Conservation (phyloP, 371 early-diverging fungal species). For the Ordospora colligata region DNA sequence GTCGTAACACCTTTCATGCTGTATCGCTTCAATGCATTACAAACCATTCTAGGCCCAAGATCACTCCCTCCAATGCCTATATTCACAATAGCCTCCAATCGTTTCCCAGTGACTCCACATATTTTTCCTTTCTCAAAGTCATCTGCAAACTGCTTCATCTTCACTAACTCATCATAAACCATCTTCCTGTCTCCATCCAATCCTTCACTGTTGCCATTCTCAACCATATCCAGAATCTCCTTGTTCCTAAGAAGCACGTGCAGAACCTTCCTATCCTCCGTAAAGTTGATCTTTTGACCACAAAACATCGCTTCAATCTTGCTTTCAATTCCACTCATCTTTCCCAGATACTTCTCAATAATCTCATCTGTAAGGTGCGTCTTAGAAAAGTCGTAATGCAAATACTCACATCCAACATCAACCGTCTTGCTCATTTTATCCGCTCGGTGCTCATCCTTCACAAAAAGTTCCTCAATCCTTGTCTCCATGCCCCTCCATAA, state of each 20-base stretch:
- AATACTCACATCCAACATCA: slow-evolving; percentile 25
- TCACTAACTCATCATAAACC: slow-evolving; percentile 78
- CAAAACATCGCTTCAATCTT: slow-evolving; percentile 71
- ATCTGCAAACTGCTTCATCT: slow-evolving; percentile 75
- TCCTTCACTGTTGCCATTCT: slow-evolving; percentile 24
- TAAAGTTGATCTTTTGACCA: slow-evolving; percentile 89
- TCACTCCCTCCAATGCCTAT: slow-evolving; percentile 99
- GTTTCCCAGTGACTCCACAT: slow-evolving; percentile 83
- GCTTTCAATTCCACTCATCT: slow-evolving; percentile 20
- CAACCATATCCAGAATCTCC: slow-evolving; percentile 68
- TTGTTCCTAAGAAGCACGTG: slow-evolving; percentile 84
- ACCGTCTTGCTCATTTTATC: slow-evolving; percentile 22
- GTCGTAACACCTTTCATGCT: slow-evolving; percentile 66
- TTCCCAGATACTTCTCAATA: not conserved
- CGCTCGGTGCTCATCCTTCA: slow-evolving; percentile 35
- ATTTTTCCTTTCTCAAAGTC: slow-evolving; percentile 74
- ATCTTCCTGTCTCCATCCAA: slow-evolving; percentile 14
- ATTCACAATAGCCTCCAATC: slow-evolving; percentile 84
- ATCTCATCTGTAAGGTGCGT: slow-evolving; percentile 51
- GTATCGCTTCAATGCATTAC: slow-evolving; percentile 84
- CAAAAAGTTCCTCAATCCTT: slow-evolving; percentile 2
- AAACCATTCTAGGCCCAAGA: slow-evolving; percentile 94
- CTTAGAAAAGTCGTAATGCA: slow-evolving; percentile 57
- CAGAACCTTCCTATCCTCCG: slow-evolving; percentile 88
- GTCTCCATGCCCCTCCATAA: not conserved